Evolutionary conservation across 495 filamentous ascomycete genomes (phyloP), one percentile per base, ranked within the genome.

Genomic region (Massariosphaeria phaeospora): DNA sequence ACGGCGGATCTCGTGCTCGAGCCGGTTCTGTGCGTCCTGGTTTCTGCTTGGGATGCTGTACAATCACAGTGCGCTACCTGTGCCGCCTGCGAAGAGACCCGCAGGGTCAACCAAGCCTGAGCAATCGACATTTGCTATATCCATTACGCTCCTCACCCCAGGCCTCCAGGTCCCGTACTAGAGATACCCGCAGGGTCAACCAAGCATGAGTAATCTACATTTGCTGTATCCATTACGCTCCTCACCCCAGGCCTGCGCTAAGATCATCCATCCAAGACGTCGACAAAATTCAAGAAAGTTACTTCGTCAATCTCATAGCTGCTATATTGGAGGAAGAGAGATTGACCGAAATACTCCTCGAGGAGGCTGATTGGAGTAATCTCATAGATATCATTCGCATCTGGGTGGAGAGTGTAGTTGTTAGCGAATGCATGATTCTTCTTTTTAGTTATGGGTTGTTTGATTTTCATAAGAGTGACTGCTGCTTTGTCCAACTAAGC

Each of bases 71-170:
- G n/a, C n/a, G n/a, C n/a, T 97, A 61, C 91, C 93, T 12, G 90
- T 96, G 1, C 91, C 91, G 4, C 87, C 88, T 54, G 83, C 90
- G 11, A 88, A 90, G 72, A 72, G 94, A 18, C 83, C 81, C 33
- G 67, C 77, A 31, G 79, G 81, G 47, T 77, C 83, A 10, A 74
- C 75, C 34, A 91, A 85, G 69, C 84, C 89, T 42, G 90, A 95
- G 72, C 85, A 90, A 46, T 89, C 90, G 21, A 94, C 88, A 48
- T 99, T 99, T 67, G 91, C 91, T 51, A 84, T 99, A 52, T 96
- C 91, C 10, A 95, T 99, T 65, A 96, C 93, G 1, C 83, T 99
- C 36, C 78, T 96, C 52, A 96, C 90, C 12, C 85, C 90, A 23
- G 86, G 85, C 27, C 82, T 91, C 45, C 79, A 86, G 65, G 87